Evolutionary conservation across 352 stramenopile species (phyloP).

Genomic region (Phytopythium oedochilum): DNA sequence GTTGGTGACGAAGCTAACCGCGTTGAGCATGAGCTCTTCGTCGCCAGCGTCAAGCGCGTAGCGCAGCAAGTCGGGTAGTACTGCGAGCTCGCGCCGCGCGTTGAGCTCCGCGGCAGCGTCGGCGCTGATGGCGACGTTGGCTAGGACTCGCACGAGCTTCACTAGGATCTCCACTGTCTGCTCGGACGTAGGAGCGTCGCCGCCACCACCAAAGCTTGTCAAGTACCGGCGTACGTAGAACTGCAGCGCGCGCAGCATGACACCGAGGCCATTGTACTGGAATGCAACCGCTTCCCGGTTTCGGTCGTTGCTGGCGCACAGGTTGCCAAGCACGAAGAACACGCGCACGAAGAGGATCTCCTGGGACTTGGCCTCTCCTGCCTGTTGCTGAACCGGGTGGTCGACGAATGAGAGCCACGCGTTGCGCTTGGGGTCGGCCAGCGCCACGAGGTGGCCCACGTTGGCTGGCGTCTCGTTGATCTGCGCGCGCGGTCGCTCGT

Average conservation of each 20-base stretch:
- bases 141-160: slow-evolving; percentile 75
- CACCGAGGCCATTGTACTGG: slow-evolving; percentile 19
- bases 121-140: slow-evolving; percentile 80
- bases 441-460: slow-evolving; percentile 36
- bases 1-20: slow-evolving; percentile 86
- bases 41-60: slow-evolving; percentile 21
- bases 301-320: slow-evolving; percentile 82
- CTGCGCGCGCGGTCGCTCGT: slow-evolving; percentile 61
- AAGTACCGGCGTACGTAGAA: slow-evolving; percentile 41
- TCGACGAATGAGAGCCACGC: slow-evolving; percentile 27
- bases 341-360: slow-evolving; percentile 65
- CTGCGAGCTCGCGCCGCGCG: slow-evolving; percentile 17
- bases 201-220: neutral
- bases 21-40: slow-evolving; percentile 87
- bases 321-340: slow-evolving; percentile 82
- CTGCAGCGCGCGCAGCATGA: slow-evolving; percentile 39
- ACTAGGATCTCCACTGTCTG: slow-evolving; percentile 65
- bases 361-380: slow-evolving; percentile 30
- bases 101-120: slow-evolving; percentile 50
- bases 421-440: slow-evolving; percentile 40
- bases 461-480: slow-evolving; percentile 47
- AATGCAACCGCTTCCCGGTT: slow-evolving; percentile 49
- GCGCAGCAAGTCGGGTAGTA: slow-evolving; percentile 44
- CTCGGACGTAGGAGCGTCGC: slow-evolving; percentile 6
- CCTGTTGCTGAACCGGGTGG: slow-evolving; percentile 18